Percentiles rank a stretch among this genome's conserved stretches.
These are phyloP conservation scores for Venturiaceae sp. DNA, from an alignment of 2,329 filamentous ascomycete genomes.

Conservation along the genomic window DNA sequence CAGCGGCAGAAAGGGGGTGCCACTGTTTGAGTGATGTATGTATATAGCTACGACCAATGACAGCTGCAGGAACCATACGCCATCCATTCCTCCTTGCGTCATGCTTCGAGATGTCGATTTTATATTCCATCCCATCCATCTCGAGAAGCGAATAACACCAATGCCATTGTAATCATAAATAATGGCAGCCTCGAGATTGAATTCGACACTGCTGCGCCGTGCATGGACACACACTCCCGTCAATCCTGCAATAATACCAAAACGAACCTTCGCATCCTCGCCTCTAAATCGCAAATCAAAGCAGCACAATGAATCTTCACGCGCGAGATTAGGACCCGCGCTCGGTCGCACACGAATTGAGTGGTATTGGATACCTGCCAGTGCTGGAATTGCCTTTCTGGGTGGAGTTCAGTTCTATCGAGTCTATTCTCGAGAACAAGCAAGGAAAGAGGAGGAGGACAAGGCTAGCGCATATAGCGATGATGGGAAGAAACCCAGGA, in stretches of 20 bases:
- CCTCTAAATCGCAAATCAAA: conserved; percentile 20
- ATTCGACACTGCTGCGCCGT: neutral
- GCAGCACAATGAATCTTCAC: conserved; percentile 42
- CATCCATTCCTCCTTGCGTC: too few relatives aligned
- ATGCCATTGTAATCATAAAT: neutral
- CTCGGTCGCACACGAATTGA: conserved; percentile 58
- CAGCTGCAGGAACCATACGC: too few relatives aligned
- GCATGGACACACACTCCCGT: neutral
- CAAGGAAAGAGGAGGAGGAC: conserved; percentile 26
- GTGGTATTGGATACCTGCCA: conserved; percentile 88
- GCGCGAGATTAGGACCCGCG: conserved; percentile 46
- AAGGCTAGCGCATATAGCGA: conserved; percentile 31
- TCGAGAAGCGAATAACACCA: neutral
- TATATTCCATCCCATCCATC: neutral
- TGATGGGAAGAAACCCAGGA: conserved; percentile 25
- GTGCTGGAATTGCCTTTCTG: conserved; percentile 74
- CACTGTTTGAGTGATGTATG: too few relatives aligned
- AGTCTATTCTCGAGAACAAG: conserved; percentile 45
- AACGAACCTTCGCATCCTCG: neutral
- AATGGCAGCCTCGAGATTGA: neutral
- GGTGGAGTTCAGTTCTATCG: conserved; percentile 79
- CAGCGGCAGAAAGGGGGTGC: too few relatives aligned
- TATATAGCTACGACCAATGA: too few relatives aligned
- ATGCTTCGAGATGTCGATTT: too few relatives aligned
- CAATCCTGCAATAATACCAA: neutral